A percentile compares a stretch with the other conserved stretches of the same genome.
Evolutionary conservation across 2,329 filamentous ascomycete genomes (phyloP).

Genomic region (Colletotrichum spaethianum): DNA sequence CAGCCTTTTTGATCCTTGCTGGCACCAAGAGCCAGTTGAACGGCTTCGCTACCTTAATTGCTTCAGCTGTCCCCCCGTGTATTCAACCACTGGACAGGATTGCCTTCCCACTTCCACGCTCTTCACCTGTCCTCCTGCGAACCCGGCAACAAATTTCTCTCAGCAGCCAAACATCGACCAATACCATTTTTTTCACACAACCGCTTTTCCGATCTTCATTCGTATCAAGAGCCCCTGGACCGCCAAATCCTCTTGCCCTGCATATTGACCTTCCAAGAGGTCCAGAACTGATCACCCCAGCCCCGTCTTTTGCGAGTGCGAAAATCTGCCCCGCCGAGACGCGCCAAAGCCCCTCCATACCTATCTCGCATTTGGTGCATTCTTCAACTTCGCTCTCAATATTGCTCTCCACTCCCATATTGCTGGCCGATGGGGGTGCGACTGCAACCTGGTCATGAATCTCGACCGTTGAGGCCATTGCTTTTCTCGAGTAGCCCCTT

Average conservation of each 20-base stretch:
- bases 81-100: slow-evolving; percentile 5
- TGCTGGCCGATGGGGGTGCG: slow-evolving; percentile 39
- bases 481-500: slow-evolving; percentile 29
- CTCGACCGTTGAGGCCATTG: slow-evolving; percentile 34
- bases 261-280: slow-evolving; percentile 20
- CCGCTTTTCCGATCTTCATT: background rate
- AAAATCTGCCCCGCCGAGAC: slow-evolving; percentile 40
- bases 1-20: slow-evolving; percentile 33
- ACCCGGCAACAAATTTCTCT: background rate
- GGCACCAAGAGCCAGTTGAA: slow-evolving; percentile 17
- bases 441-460: slow-evolving; percentile 33
- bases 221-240: background rate
- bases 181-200: background rate
- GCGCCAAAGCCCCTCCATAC: slow-evolving; percentile 39
- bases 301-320: slow-evolving; percentile 40
- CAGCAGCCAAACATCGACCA: background rate
- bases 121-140: background rate
- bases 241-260: slow-evolving; percentile 13
- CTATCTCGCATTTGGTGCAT: slow-evolving; percentile 24
- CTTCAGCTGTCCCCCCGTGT: slow-evolving; percentile 31
- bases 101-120: slow-evolving; percentile 3
- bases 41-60: slow-evolving; percentile 36
- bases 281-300: slow-evolving; percentile 29
- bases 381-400: slow-evolving; percentile 22
- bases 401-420: slow-evolving; percentile 36